Base-by-base conservation (phyloP, 352 stramenopile genomes). In the Phytopythium kandeliae region DNA sequence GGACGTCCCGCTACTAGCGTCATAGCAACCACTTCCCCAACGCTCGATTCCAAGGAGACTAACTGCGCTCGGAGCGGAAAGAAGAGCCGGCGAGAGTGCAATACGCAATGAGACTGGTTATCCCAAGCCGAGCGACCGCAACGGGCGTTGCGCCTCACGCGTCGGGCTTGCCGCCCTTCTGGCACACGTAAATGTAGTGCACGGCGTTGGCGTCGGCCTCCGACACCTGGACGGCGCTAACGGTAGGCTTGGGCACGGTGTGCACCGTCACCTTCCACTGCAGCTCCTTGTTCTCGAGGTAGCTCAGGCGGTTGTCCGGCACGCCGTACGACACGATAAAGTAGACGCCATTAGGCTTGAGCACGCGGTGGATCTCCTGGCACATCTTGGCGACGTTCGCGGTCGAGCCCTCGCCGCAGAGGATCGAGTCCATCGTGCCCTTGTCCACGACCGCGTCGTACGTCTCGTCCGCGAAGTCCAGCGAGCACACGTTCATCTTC, bases 181-280 rank as follows among this genome's bases (percentile, higher is more conserved):
- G 76, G 81, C 93, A 98, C 15, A 97, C 85, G 63, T 98, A 98
- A 44, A 98, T 85, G 85, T 98, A 98, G 65, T 98, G 95, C 51
- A 98, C 93, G 43, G 78, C 85, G 54, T 96, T 97, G 24, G 90
- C 90, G 58, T 98, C 93, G 10, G 87, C 85, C 44, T 95, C 94
- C n/a, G 87, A 86, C 45, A 97, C 85, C 30, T 96, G 89, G 47
- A 95, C 86, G 22, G 91, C 89, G 44, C 78, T 97, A n/a, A 98
- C 92, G 15, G 90, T 97, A 8, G 95, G 95, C 70, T 98, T 98
- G 37, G 92, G 88, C 42, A 98, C 89, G n/a, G 95, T 98, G 70
- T 97, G 90, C 31, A 96, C 80, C 21, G 84, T 95, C 15, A 98
- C 95, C 37, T 80, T 96, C 95, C 95, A 98, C 57, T 83, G 78